Evolutionary conservation across 768 basidiomycete genomes (phyloP).

Genomic region (Russula dissimulans): DNA sequence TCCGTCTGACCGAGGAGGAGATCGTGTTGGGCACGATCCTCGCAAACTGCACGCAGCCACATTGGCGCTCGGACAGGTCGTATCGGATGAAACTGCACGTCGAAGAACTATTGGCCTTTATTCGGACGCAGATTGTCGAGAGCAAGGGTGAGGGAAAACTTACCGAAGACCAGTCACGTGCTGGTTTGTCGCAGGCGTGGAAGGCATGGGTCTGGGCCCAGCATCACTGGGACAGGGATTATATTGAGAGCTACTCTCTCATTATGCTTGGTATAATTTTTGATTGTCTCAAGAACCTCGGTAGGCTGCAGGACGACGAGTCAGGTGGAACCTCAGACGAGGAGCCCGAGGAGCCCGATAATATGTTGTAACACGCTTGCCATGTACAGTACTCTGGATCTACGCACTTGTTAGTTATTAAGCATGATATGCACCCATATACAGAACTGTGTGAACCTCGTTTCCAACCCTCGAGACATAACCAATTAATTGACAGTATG

Average conservation of each 20-base stretch:
- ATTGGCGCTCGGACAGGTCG: conserved; percentile 49
- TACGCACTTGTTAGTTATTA: too few species aligned
- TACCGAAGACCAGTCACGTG: conserved; percentile 22
- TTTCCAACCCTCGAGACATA: too few species aligned
- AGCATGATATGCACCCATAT: too few species aligned
- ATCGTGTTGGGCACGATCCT: conserved; percentile 68
- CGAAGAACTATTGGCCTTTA: conserved; percentile 40
- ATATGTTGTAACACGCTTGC: too few species aligned
- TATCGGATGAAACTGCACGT: conserved; percentile 56
- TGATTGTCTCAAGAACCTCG: not conserved
- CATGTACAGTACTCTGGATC: too few species aligned
- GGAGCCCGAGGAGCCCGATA: too few species aligned
- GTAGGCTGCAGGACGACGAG: not conserved
- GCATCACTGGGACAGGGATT: conserved; percentile 25
- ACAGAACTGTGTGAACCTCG: too few species aligned
- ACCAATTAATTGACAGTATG: too few species aligned
- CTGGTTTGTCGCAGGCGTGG: conserved; percentile 49
- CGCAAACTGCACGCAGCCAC: conserved; percentile 53
- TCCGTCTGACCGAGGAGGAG: conserved; percentile 59
- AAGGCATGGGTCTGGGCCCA: conserved; percentile 52
- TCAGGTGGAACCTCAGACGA: too few species aligned
- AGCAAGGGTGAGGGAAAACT: not conserved
- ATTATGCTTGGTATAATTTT: conserved; percentile 39
- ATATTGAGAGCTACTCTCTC: conserved; percentile 54
- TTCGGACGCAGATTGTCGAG: conserved; percentile 31